Evolutionary conservation across 1,139 yeast genomes (phyloP).

Genomic region (Diutina siamensis): DNA sequence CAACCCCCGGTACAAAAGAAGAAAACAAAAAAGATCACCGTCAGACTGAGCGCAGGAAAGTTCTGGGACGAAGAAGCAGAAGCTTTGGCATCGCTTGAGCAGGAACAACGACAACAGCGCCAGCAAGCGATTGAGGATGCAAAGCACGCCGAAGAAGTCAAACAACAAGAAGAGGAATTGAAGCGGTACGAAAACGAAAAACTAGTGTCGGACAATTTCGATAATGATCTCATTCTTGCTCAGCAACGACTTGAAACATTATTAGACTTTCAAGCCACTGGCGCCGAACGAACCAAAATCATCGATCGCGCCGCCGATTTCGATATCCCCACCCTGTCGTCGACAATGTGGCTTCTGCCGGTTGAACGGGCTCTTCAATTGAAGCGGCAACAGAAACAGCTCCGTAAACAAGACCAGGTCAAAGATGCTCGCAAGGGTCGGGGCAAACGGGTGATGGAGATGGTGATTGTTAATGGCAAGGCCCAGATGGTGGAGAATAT

Average conservation of each 20-base stretch:
- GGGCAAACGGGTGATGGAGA: slow-evolving; percentile 62
- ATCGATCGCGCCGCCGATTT: slow-evolving; percentile 92
- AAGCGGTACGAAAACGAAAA: slow-evolving; percentile 24
- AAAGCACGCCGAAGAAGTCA: slow-evolving; percentile 18
- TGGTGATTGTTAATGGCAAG: slow-evolving; percentile 76
- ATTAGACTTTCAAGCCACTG: slow-evolving; percentile 70
- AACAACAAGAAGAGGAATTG: slow-evolving; percentile 25
- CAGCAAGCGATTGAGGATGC: neutral
- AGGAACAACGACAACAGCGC: slow-evolving; percentile 14
- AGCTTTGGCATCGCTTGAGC: slow-evolving; percentile 43
- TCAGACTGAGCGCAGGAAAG: slow-evolving; percentile 47
- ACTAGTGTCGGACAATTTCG: slow-evolving; percentile 15
- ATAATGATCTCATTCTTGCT: slow-evolving; percentile 53
- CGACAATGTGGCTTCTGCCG: slow-evolving; percentile 76
- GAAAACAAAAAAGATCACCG: slow-evolving; percentile 28
- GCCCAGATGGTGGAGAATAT: slow-evolving; percentile 42
- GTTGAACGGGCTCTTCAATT: slow-evolving; percentile 74
- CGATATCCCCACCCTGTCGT: slow-evolving; percentile 39
- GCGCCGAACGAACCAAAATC: slow-evolving; percentile 82
- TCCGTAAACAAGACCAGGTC: slow-evolving; percentile 44
- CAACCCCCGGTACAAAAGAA: slow-evolving; percentile 15
- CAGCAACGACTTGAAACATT: slow-evolving; percentile 62
- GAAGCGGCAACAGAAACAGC: slow-evolving; percentile 69
- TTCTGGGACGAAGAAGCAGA: slow-evolving; percentile 59
- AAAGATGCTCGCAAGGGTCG: slow-evolving; percentile 41